Evolutionary conservation across 257 asterid genomes (phyloP), one percentile per base, ranked within the genome.

Genomic region (Echites panduratus): DNA sequence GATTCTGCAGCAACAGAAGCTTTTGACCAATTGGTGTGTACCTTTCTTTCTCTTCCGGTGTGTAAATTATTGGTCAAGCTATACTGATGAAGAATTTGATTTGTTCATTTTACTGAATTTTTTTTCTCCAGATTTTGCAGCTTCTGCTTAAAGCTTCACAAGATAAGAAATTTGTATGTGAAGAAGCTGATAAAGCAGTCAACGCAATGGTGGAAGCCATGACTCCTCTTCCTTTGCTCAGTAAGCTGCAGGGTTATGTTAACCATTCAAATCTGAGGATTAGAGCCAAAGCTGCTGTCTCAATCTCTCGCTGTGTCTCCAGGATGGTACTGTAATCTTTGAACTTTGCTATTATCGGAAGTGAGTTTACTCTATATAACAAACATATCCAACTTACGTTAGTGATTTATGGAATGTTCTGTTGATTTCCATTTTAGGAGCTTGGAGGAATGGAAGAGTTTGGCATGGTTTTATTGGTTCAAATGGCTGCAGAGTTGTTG

Each of bases 141-240:
- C 89, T 95, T 52, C 75, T 95, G 68, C 87, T 95, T 20, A 95
- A 95, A 82, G 93, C 97, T 68, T 87, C 92, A 48, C 99, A 95
- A 78, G 99, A 92, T 29, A 95, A 95, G 84, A 95, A 90, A 68
- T 95, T 95, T 82, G 99, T 95, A 2, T 95, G 99, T 82, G 99
- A 95, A 73, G 98, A 95, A 82, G 99, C 99, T 72, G 90, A 86
- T 65, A 92, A 49, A 79, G 81, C 96, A 61, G 79, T 90, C 47
- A 76, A 80, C 75, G 76, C 76, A 74, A 82, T 95, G 97, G 92
- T 88, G 68, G 91, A 87, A 59, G 81, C 87, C 62, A 80, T 85
- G 82, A 77, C 89, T 49, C 94, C 99, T 59, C 92, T 92, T 24
- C 80, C 89, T 40, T 43, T 92, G 86, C 98, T 95, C 70, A 84